Conservation (phyloP, 148 eudicot genomes). For the Fagopyrum homotropicum region DNA sequence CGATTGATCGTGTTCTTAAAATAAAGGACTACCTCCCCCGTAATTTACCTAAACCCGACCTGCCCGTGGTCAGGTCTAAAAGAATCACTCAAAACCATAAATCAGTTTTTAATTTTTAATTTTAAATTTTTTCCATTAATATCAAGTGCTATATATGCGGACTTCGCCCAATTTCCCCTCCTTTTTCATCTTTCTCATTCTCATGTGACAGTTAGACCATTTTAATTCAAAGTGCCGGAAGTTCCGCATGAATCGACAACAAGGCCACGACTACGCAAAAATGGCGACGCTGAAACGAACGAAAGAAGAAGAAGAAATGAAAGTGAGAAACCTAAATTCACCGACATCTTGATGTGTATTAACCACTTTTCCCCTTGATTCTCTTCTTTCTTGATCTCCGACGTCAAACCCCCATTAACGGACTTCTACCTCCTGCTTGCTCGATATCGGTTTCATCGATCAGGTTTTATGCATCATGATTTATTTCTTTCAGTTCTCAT, state of each 20-base stretch:
- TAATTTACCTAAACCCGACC: no score
- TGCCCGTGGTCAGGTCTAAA: no score
- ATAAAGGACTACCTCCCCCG: no score
- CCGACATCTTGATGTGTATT: neutral
- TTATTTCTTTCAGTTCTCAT: neutral
- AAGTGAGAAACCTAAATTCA: neutral
- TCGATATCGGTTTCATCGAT: neutral
- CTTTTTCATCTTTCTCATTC: neutral
- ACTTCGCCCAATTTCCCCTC: neutral
- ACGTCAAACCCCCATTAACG: neutral
- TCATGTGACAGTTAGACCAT: neutral
- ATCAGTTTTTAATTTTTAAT: no score
- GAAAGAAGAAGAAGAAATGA: neutral
- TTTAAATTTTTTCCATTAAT: no score
- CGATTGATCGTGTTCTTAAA: no score
- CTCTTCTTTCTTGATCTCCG: neutral
- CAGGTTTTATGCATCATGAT: neutral
- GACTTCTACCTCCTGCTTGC: neutral
- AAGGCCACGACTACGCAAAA: slow-evolving; percentile 9
- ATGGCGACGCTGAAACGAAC: neutral
- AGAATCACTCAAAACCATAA: no score
- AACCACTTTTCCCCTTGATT: neutral
- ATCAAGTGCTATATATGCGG: neutral
- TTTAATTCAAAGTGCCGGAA: slow-evolving; percentile 4
- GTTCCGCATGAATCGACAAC: slow-evolving; percentile 2